Evolutionary conservation across 768 basidiomycete genomes (phyloP), one percentile per base, ranked within the genome.

Genomic region (Calocybe indica): DNA sequence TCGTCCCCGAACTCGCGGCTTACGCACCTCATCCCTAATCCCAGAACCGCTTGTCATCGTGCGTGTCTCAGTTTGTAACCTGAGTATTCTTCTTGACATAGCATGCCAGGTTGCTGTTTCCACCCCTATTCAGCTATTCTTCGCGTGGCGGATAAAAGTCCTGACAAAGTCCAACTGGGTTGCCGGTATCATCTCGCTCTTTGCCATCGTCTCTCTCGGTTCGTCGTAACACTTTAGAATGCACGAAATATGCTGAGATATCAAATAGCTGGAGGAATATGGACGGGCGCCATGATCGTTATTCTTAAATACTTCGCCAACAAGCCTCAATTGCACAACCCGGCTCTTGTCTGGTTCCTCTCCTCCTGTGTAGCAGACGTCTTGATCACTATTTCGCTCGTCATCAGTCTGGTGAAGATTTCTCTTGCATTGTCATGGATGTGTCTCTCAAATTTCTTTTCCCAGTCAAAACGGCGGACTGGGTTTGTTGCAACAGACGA

Each of bases 321-420:
- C 43, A 66, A 69, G 49, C 62, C 61, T 11, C 45, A 60, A 41
- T 57, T 68, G 2, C 64, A 68, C 41, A 51, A 46, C 29, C 59
- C 69, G 0, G 66, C 67, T 1, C 58, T 71, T 13, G 48, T 62
- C 1, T 80, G 79, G 78, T 69, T 80, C 30, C 54, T 68, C 12
- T 56, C 70, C 0, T 67, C 75, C 9, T 71, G 70, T 5, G 58
- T 67, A 8, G 68, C 71, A 8, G 80, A 80, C 55, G 52, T 73
- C 6, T 51, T 76, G 7, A 80, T 81, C 42, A 72, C 79, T 1
- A 46, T 57, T 0, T 51, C 66, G 1, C 63, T 80, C 5, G 70
- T 71, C 6, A 54, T 62, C 41, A 69, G 64, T 34, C 56, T 80
- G 59, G 78, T 76, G 50, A 14, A 69, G 14, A 41, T 12, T 43